Conservation (phyloP, 805 yeast species). For the Hanseniaspora mollemarum region DNA sequence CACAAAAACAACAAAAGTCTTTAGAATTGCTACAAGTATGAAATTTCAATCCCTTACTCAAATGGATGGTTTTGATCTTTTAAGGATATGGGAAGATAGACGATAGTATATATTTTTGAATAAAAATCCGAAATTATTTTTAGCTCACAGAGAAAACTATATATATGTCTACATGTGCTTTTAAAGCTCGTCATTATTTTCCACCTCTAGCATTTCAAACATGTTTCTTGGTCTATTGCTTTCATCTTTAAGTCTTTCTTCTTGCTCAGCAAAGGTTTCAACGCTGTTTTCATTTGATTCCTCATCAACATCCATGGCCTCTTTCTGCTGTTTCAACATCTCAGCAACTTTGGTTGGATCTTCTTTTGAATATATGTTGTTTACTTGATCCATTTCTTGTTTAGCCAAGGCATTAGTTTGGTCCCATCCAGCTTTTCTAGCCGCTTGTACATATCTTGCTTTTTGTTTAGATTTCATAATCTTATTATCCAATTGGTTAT, state of each 20-base stretch:
- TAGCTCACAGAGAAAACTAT: too few species aligned
- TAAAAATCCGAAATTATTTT: not conserved
- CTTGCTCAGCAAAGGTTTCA: conserved; percentile 16
- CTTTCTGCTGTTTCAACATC: conserved; percentile 21
- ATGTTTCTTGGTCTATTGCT: conserved; percentile 6
- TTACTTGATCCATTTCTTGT: conserved; percentile 21
- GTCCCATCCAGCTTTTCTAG: conserved; percentile 68
- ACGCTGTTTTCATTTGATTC: conserved; percentile 1
- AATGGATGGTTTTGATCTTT: conserved; percentile 90
- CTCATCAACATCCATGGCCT: conserved; percentile 2
- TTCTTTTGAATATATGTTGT: conserved; percentile 16
- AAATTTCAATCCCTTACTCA: conserved; percentile 88
- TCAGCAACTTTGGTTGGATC: conserved; percentile 22
- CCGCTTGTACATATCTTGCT: conserved; percentile 47
- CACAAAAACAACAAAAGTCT: conserved; percentile 38
- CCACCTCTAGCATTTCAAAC: conserved; percentile 6
- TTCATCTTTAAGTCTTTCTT: conserved; percentile 8
- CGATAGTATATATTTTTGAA: not conserved
- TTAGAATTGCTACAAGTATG: conserved; percentile 75
- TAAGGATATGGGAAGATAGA: conserved; percentile 72
- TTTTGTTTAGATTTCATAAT: conserved; percentile 54
- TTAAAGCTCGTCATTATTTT: not conserved
- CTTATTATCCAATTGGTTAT: conserved; percentile 48
- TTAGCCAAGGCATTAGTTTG: conserved; percentile 44
- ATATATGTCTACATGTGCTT: not conserved